Conservation (phyloP, 306 rosid species). For the Ormosia emarginata region DNA sequence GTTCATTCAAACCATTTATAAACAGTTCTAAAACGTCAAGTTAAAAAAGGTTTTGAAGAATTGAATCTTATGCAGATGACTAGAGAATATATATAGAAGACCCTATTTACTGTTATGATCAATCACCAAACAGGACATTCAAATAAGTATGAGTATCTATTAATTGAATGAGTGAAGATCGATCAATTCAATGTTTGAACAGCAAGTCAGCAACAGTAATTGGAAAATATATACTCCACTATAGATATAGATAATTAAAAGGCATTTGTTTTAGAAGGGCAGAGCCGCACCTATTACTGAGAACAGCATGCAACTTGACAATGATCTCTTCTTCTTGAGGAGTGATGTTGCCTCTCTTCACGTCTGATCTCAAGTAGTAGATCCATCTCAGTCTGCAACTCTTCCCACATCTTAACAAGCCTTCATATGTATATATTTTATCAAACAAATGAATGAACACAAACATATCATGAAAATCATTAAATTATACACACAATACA, state of each 20-base stretch:
- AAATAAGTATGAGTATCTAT: too few relatives aligned
- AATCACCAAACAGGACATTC: too few relatives aligned
- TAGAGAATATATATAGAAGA: neutral
- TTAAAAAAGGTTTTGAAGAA: neutral
- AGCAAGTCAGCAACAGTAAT: neutral
- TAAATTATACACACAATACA: neutral
- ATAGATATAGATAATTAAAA: neutral
- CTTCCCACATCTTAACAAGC: conserved; percentile 74
- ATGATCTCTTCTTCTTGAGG: conserved; percentile 80
- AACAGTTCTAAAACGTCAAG: neutral
- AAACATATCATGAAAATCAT: neutral
- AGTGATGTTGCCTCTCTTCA: conserved; percentile 89
- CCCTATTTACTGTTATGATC: neutral
- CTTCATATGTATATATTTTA: conserved; percentile 9
- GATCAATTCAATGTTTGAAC: neutral
- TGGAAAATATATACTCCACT: neutral
- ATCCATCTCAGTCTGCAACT: conserved; percentile 95
- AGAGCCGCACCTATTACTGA: conserved; percentile 64
- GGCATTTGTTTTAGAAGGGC: neutral
- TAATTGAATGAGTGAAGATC: too few relatives aligned
- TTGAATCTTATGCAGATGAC: neutral
- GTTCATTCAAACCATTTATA: neutral
- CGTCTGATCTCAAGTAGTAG: conserved; percentile 70
- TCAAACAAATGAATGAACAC: neutral
- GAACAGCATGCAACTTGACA: conserved; percentile 64